These are phyloP conservation scores for Salvia rosmarinus DNA, from an alignment of 257 asterid species.

Conservation along the genomic window DNA sequence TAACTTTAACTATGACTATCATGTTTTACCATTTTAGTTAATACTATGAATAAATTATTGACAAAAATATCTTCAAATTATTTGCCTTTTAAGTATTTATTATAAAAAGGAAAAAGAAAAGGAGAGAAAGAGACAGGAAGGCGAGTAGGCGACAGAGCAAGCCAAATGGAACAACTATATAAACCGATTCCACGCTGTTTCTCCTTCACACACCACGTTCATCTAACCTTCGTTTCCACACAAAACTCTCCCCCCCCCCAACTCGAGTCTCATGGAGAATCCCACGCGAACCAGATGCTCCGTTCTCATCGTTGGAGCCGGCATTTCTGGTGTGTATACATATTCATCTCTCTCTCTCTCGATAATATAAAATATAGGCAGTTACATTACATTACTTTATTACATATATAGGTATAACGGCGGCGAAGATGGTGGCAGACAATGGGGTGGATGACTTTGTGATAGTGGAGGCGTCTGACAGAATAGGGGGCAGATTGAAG, in stretches of 20 bases:
- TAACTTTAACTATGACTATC: too few species aligned
- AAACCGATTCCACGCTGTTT: constrained; percentile 16
- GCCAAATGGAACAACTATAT: constrained; percentile 29
- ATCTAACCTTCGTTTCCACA: not conserved
- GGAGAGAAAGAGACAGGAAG: not conserved
- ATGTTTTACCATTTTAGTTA: too few species aligned
- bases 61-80: too few species aligned
- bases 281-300: constrained; percentile 29
- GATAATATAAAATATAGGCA: not conserved
- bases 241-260: not conserved
- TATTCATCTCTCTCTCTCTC: not conserved
- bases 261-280: constrained; percentile 21
- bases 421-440: constrained; percentile 74
- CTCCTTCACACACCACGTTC: not conserved
- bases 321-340: constrained; percentile 30
- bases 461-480: constrained; percentile 76
- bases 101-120: not conserved
- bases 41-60: too few species aligned
- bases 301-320: constrained; percentile 36
- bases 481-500: constrained; percentile 79
- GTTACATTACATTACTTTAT: not conserved
- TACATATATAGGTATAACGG: constrained; percentile 60
- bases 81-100: too few species aligned
- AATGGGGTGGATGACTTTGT: constrained; percentile 81
- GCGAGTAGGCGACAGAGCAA: not conserved